Conservation (phyloP, 345 rosid genomes). For the Gossypium longicalyx region DNA sequence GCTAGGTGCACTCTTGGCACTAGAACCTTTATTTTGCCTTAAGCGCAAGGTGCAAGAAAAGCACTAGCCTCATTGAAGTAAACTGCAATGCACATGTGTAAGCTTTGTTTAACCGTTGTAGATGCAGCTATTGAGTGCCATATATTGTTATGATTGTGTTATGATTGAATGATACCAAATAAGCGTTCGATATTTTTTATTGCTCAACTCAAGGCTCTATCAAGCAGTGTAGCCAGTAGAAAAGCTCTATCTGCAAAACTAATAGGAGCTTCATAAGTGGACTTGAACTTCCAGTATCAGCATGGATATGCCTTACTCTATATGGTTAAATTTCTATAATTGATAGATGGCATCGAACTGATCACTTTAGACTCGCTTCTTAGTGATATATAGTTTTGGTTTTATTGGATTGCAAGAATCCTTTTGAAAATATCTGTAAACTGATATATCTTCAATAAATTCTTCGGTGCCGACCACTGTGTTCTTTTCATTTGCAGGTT, state of each 20-base stretch:
- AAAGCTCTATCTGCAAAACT: background rate
- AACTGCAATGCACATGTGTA: no score
- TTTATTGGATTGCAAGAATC: background rate
- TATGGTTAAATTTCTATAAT: background rate
- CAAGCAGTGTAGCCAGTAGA: background rate
- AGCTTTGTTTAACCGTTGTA: background rate
- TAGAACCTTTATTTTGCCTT: no score
- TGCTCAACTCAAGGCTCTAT: background rate
- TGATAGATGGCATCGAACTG: background rate
- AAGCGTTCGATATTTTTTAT: background rate
- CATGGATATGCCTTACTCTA: background rate
- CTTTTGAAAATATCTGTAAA: background rate
- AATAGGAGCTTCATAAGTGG: background rate
- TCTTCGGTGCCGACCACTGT: slow-evolving; percentile 9
- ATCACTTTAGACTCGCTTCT: background rate
- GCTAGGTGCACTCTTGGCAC: no score
- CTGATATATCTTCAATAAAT: background rate
- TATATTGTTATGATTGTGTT: background rate
- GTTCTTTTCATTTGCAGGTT: slow-evolving; percentile 41
- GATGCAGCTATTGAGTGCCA: background rate
- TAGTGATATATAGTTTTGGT: background rate
- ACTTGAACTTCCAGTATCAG: background rate
- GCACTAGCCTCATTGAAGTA: no score
- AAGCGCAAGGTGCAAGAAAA: no score
- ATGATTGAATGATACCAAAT: background rate